Evolutionary conservation across 768 basidiomycete genomes (phyloP).

Genomic region (Dioszegia crocea): DNA sequence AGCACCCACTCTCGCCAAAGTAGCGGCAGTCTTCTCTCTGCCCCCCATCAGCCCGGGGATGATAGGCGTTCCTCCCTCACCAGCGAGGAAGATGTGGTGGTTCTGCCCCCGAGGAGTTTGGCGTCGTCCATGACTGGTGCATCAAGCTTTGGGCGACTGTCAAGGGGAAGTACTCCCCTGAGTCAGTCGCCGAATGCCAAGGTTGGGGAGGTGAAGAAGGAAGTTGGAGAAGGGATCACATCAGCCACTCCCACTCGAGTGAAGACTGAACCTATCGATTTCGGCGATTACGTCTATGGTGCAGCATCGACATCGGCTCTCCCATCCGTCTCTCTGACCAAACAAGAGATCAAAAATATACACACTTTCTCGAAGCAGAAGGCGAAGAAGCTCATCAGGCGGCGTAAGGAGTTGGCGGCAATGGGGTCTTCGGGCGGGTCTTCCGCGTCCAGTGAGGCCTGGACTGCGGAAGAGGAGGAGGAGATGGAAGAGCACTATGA

Average conservation of each 20-base stretch:
- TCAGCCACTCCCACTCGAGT: too few relatives aligned
- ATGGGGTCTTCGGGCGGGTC: too few relatives aligned
- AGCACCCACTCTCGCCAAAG: neutral
- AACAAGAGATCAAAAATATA: neutral
- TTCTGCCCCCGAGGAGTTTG: neutral
- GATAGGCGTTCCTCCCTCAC: too few relatives aligned
- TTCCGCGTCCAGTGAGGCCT: neutral
- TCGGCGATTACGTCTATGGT: neutral
- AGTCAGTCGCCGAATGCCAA: too few relatives aligned
- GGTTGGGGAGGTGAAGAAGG: too few relatives aligned
- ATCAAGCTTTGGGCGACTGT: neutral
- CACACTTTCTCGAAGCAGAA: neutral
- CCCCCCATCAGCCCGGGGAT: too few relatives aligned
- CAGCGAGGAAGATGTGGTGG: neutral
- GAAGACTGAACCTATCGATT: neutral
- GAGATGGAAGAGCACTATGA: neutral
- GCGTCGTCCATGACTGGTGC: neutral
- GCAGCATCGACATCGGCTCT: too few relatives aligned
- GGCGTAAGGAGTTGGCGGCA: too few relatives aligned
- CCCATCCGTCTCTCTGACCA: too few relatives aligned
- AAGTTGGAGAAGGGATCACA: too few relatives aligned
- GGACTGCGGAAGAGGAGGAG: neutral
- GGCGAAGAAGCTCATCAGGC: neutral
- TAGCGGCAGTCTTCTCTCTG: conserved; percentile 1
- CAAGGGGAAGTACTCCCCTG: too few relatives aligned